Percentiles rank a stretch among this genome's conserved stretches.
phyloP scores from a whole-genome alignment of 495 filamentous ascomycete species.

The Neurospora sp. region DNA sequence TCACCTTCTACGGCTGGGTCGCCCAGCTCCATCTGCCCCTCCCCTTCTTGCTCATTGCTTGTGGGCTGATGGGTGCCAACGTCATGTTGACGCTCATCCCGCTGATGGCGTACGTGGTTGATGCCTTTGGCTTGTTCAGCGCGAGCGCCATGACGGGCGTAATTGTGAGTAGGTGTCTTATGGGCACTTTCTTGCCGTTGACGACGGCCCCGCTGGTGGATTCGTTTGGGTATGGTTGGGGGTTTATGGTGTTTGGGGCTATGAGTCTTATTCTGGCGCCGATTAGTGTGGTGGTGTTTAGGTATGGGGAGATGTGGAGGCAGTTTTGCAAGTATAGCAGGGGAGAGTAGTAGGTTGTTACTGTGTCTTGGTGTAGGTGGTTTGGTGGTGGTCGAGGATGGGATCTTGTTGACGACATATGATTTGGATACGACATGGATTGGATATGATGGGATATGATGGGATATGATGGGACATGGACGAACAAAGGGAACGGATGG shows the following conservation, averaged over 20 bases:
- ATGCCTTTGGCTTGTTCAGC: slow-evolving; percentile 45
- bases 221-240: slow-evolving; percentile 40
- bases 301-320: slow-evolving; percentile 42
- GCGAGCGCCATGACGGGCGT: slow-evolving; percentile 48
- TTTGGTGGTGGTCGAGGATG: not conserved
- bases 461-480: not conserved
- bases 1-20: slow-evolving; percentile 41
- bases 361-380: not conserved
- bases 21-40: slow-evolving; percentile 30
- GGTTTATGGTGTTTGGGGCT: slow-evolving; percentile 33
- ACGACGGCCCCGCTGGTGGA: slow-evolving; percentile 33
- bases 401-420: not conserved
- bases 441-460: not conserved
- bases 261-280: slow-evolving; percentile 37
- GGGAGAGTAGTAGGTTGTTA: not conserved
- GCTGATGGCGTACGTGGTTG: slow-evolving; percentile 45
- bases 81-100: slow-evolving; percentile 39
- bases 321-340: slow-evolving; percentile 38
- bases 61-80: slow-evolving; percentile 32
- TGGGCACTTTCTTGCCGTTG: slow-evolving; percentile 45
- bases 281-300: slow-evolving; percentile 39
- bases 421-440: not conserved
- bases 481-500: not conserved
- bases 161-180: slow-evolving; percentile 44
- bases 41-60: slow-evolving; percentile 27